Base-by-base conservation (phyloP, 768 basidiomycete genomes). In the Royoungia palumana region DNA sequence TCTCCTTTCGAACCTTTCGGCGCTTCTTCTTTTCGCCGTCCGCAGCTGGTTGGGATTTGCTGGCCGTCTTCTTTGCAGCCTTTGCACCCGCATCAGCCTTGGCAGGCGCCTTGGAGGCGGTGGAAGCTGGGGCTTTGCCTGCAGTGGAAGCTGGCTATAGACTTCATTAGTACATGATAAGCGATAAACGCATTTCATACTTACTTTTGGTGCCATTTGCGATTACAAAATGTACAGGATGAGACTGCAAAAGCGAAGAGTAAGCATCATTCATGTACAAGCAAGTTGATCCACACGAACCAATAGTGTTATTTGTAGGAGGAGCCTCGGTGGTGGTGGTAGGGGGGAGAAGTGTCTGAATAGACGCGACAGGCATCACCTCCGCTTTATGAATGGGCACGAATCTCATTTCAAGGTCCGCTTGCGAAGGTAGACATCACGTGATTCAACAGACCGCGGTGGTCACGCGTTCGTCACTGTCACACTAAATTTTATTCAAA, bases 21-120 rank as follows among this genome's bases (percentile, higher is more conserved):
- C 84, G 78, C 75, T 85, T 85, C 81, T 87, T 87, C 78, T 87
- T 86, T 66, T 87, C 85, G 44, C 77, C 81, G 43, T 78, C 81
- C 39, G 70, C 78, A 36, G 78, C 61, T 11, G 73, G 59, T 17
- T 74, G 66, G 30, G 74, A 56, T 70, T 83, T 83, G 70, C 78
- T 77, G 13, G 82, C 77, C 1, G 82, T 79, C 67, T 81, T 78
- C 72, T 80, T 80, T 1, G 79, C 77, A 20, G 80, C 77, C 69
- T 83, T 74, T 37, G 70, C 69, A 54, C 75, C 73, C 11, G 65
- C 51, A 49, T 65, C 67, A 25, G 62, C 54, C 62, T 72, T 73
- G 37, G 72, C 78, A 49, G 82, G 80, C 51, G 81, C 80, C 69
- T 82, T 82, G 64, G 72, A 77, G 24, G 78, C 79, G 43, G 78